Base-by-base conservation (phyloP, 345 rosid genomes). In the Brassica carinata region DNA sequence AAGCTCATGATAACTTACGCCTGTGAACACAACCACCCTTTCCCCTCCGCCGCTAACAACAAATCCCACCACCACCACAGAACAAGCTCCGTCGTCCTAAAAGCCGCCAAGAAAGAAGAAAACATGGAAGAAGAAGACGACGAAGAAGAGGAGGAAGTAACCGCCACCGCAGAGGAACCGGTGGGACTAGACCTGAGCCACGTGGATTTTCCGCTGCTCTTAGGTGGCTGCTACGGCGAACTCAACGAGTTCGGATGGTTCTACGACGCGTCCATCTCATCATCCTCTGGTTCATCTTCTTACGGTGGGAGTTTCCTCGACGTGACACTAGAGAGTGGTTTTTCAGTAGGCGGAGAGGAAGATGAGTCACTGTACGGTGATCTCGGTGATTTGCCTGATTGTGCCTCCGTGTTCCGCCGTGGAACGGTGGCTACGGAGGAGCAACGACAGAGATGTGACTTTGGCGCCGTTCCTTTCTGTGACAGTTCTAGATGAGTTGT, bases 381-480 rank as follows among this genome's bases (percentile, higher is more conserved):
- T 77, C 90, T 91, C 9, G 96, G 87, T 0, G 96, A 91, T 85
- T 71, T 91, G 71, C 96, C 96, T 79, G 94, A 91, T 79, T 89
- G 91, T 51, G 85, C 91, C 38, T 34, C 86, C 10, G 96, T 89
- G 26, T 91, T 89, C 81, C 77, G 90, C 72, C 84, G 78, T 53
- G 79, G 81, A 1, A 57, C 73, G 0, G 77, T 72, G 8, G 69
- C 55, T 5, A 64, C 86, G 59, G 83, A 77, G 83, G 86, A 68
- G 23, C 72, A 72, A 72, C 74, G 53, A 27, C 79, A 82, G 74
- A 71, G 84, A 77, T 73, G 85, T 23, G 78, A 84, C 74, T 71
- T 85, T 69, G 79, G 77, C 51, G 83, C 84, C 61, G 78, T 86
- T 63, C 79, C 84, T 7, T 86, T 80, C 66, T 69, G 83, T 74